Base-by-base conservation (phyloP, 768 basidiomycete species). In the Coprinellus micaceus region DNA sequence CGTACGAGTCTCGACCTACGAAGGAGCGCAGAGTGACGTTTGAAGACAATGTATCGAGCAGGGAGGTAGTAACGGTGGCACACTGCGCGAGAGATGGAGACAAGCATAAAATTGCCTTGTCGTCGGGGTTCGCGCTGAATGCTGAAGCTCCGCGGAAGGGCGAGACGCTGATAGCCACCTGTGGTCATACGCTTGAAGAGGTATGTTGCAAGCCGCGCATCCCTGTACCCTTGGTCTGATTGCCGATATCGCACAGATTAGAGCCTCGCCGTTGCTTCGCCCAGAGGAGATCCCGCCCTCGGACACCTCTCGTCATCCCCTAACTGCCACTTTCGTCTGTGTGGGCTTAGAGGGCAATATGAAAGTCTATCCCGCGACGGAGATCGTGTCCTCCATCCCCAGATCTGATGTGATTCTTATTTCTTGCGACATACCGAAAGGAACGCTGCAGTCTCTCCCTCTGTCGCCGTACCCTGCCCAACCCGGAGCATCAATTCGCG, bases 151-250 rank as follows among this genome's bases (percentile, higher is more conserved):
- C 47, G 30, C 57, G 26, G 12, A 59, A 45, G 54, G 65, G 53
- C 9, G 68, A 74, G 54, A 62, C 71, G 7, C 59, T 81, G 15
- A 62, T 86, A 33, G 57, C 84, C 22, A 81, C 81, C 11, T 87
- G 85, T 61, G 82, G 80, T 6, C 86, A 87, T 65, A 84, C 85
- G 2, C 64, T 88, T 25, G 80, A 86, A 67, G 79, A 84, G 80
- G 84, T 77, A 37, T 28, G 43, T 33, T 50, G 56, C 48, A 53
- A 58, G 47, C 37, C 41, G 21, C 28, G 33, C 56, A 30, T 37
- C 24, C n/a, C n/a, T n/a, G n/a, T n/a, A n/a, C n/a, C n/a, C n/a
- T n/a, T n/a, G n/a, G n/a, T n/a, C n/a, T n/a, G n/a, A n/a, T n/a
- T n/a, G n/a, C n/a, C n/a, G n/a, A n/a, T n/a, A n/a, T n/a, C n/a